These are phyloP conservation scores for Penicillium steckii DNA, from an alignment of 495 filamentous ascomycete species.

Conservation along the genomic window DNA sequence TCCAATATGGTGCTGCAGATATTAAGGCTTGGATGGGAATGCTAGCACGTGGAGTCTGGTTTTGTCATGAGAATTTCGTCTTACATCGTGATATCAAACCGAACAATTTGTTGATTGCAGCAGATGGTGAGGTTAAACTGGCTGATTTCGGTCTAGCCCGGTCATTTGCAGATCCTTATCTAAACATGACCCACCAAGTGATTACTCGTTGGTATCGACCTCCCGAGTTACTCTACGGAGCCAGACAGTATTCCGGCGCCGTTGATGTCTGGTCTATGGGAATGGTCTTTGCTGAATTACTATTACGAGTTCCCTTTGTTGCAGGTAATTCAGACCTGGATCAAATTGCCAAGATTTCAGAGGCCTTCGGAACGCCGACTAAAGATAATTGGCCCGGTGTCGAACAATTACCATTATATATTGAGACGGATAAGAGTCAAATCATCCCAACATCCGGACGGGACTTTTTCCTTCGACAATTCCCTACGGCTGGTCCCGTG, in stretches of 20 bases:
- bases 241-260: slow-evolving; percentile 81
- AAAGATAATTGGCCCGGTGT: slow-evolving; percentile 97
- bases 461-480: slow-evolving; percentile 67
- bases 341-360: slow-evolving; percentile 75
- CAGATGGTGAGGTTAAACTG: slow-evolving; percentile 89
- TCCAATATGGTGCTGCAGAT: slow-evolving; percentile 76
- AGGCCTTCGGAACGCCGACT: slow-evolving; percentile 83
- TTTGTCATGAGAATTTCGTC: slow-evolving; percentile 92
- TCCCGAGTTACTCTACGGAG: slow-evolving; percentile 88
- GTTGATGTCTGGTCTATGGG: slow-evolving; percentile 98
- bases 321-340: slow-evolving; percentile 78
- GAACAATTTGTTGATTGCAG: slow-evolving; percentile 93
- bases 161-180: slow-evolving; percentile 82
- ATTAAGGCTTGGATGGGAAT: slow-evolving; percentile 99
- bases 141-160: slow-evolving; percentile 97
- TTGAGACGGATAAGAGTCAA: slow-evolving; percentile 52
- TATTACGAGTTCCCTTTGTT: slow-evolving; percentile 76
- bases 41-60: slow-evolving; percentile 90
- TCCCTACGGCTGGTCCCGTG: slow-evolving; percentile 72
- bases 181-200: slow-evolving; percentile 87
- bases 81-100: slow-evolving; percentile 99
- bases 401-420: slow-evolving; percentile 72
- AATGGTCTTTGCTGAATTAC: slow-evolving; percentile 86
- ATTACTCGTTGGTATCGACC: slow-evolving; percentile 97
- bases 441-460: slow-evolving; percentile 60